Percentiles rank a stretch among this genome's conserved stretches.
phyloP scores from a whole-genome alignment of 1,284 basidiomycete species.

The Puccinia hordei region DNA sequence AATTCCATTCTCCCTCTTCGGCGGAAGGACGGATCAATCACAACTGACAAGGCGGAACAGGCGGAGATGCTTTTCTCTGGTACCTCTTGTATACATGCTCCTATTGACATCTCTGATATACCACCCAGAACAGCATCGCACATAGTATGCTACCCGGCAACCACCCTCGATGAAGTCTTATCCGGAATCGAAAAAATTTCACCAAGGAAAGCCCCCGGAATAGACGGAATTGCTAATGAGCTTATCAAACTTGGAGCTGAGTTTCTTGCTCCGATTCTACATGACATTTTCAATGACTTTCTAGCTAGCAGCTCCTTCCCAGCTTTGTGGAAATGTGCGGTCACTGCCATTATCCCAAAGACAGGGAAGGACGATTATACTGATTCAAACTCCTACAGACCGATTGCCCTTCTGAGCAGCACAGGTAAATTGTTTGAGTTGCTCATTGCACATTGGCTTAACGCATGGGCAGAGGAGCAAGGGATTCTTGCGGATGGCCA shows the following conservation, averaged over 20 bases:
- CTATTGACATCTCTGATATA: background rate
- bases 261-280: background rate
- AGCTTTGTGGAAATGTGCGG: background rate
- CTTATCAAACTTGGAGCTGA: background rate
- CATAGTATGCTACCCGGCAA: background rate
- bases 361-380: conserved; percentile 21
- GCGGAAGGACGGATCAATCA: background rate
- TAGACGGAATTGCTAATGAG: conserved; percentile 10
- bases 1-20: background rate
- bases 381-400: conserved; percentile 1
- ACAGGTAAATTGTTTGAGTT: conserved; percentile 9
- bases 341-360: background rate
- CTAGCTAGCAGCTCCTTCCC: background rate
- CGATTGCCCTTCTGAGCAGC: conserved; percentile 11
- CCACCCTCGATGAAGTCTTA: background rate
- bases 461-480: background rate
- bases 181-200: background rate
- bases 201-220: conserved; percentile 16
- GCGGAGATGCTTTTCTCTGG: conserved; percentile 1
- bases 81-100: background rate
- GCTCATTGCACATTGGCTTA: background rate
- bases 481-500: background rate
- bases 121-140: no score
- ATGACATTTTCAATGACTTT: background rate
- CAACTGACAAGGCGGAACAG: background rate